Base-by-base conservation (phyloP, 1,284 basidiomycete genomes). In the Coriolopsis trogii region DNA sequence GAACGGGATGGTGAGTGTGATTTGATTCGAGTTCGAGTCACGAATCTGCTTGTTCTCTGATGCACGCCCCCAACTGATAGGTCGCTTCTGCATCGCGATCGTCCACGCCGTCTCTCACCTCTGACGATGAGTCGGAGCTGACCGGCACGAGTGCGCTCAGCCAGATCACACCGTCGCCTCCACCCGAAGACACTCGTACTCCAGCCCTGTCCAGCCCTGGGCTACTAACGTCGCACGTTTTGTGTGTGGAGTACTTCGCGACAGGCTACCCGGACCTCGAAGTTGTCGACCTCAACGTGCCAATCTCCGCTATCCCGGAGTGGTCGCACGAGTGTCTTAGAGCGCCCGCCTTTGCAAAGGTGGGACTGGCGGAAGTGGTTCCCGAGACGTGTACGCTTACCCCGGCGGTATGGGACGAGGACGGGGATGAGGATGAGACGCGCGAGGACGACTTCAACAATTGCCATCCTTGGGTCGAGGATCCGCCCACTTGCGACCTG, bases 91-190 rank as follows among this genome's bases (percentile, higher is more conserved):
- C 36, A 18, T 38, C 41, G 9, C 36, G 49, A 28, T 30, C 40
- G 21, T 50, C 49, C 16, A 50, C 49, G 8, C 41, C 49, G 9
- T 43, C 49, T 6, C 36, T 43, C 8, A 50, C 41, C n/a, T 37
- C 28, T 24, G 36, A 50, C 41, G 49, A 39, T 16, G 49, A 44
- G 24, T 39, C 21, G 13, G 41, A 44, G 36, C 38, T 50, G 21
- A 50, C 49, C 23, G 41, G 20, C 21, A 18, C 39, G 49, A 50
- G 49, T 16, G 36, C 6, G 28, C 29, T 16, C 24, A 38, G 41
- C 39, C 33, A 37, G 29, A 24, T 21, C 16, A 36, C 41, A 12
- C 16, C 36, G 9, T 31, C 46, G 18, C 46, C 49, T 9, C 13
- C 45, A 13, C 34, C 16, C 25, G 37, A 26, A 18, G 25, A 21